A percentile compares a stretch with the other conserved stretches of the same genome.
Conservation (phyloP, 192 early-diverging fungal species). For the Umbelopsis sp. region DNA sequence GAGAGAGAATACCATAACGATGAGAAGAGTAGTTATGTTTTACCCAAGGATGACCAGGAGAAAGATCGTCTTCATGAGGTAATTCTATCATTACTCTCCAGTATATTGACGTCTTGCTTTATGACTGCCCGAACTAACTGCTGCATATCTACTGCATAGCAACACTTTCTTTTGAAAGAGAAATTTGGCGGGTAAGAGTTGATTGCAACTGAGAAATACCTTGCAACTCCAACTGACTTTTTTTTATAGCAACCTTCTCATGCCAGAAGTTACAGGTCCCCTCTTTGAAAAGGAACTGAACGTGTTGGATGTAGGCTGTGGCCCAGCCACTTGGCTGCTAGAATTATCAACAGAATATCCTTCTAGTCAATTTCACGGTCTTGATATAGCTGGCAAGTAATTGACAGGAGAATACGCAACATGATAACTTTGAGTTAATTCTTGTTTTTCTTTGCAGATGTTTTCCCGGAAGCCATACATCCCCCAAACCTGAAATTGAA, state of each 20-base stretch:
- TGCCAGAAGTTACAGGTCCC: not conserved
- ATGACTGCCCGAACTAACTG: too few relatives aligned
- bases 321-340: conserved; percentile 40
- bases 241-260: not conserved
- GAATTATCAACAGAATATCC: conserved; percentile 56
- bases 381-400: conserved; percentile 44
- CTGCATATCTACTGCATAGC: not conserved
- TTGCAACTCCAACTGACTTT: not conserved
- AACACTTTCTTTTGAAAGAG: conserved; percentile 12
- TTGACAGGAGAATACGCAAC: not conserved
- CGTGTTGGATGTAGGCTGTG: conserved; percentile 37
- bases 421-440: not conserved
- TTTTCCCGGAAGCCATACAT: conserved; percentile 3
- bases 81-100: conserved; percentile 8
- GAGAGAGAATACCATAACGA: conserved; percentile 33
- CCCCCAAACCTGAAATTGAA: not conserved
- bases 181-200: conserved; percentile 8
- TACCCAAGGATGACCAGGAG: conserved; percentile 37
- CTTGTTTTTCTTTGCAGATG: not conserved
- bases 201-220: not conserved
- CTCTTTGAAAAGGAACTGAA: conserved; percentile 23
- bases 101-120: too few relatives aligned
- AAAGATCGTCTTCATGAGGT: conserved; percentile 33
- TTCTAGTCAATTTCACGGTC: conserved; percentile 48
- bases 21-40: conserved; percentile 26